A percentile compares a stretch with the other conserved stretches of the same genome.
Conservation (phyloP, 345 rosid genomes). For the Acer campestre region DNA sequence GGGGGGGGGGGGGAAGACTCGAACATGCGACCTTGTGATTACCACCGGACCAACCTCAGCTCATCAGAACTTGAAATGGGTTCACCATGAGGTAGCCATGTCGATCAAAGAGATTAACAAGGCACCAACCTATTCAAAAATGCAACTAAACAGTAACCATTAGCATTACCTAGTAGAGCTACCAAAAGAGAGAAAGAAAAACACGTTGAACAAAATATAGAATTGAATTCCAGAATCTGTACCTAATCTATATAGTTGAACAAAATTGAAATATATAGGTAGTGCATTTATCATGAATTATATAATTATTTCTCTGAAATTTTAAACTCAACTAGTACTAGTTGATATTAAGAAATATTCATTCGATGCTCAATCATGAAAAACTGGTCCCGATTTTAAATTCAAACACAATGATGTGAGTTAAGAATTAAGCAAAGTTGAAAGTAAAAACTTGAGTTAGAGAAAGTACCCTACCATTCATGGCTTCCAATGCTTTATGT, state of each 20-base stretch:
- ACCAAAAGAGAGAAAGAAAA: background rate
- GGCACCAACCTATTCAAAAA: background rate
- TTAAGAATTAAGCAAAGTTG: background rate
- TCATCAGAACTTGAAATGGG: background rate
- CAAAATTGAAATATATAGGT: background rate
- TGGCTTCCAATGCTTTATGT: slow-evolving; percentile 54
- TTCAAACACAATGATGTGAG: background rate
- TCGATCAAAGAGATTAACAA: background rate
- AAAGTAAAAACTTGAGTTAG: background rate
- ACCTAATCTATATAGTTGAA: no score
- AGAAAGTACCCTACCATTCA: slow-evolving; percentile 61
- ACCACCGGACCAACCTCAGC: no score
- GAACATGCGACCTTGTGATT: no score
- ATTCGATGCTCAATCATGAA: no score
- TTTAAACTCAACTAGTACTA: background rate
- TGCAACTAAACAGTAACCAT: background rate
- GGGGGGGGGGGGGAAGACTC: no score
- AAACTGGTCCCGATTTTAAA: no score
- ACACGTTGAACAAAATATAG: background rate
- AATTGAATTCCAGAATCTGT: background rate
- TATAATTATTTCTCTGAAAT: background rate
- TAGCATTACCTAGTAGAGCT: background rate
- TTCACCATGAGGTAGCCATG: background rate
- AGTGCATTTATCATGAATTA: background rate
- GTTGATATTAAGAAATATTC: background rate